A percentile compares a stretch with the other conserved stretches of the same genome.
phyloP scores from a whole-genome alignment of 73 alveolate species.

The Effrenium voratum region DNA sequence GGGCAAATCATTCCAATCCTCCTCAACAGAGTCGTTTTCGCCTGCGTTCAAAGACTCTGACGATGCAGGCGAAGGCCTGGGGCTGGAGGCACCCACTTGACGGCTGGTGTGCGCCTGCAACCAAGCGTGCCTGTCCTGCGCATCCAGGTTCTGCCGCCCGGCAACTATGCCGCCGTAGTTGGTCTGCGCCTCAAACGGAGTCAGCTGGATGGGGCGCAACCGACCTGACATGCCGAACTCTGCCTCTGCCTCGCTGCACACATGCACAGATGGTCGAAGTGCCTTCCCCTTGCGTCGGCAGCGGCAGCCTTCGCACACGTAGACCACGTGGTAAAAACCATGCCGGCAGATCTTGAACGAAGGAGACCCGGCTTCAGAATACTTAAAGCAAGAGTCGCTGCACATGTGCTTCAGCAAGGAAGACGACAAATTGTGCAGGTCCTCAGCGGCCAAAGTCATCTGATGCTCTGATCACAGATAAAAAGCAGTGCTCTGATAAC shows the following conservation, averaged over 20 bases:
- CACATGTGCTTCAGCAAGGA: neutral
- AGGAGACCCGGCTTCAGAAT: neutral
- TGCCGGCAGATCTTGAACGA: slow-evolving; percentile 1
- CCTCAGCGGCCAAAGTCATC: neutral
- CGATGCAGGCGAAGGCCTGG: no score
- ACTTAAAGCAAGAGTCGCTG: neutral
- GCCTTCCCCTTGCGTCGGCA: slow-evolving; percentile 23
- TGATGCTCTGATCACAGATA: no score
- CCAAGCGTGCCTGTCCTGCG: slow-evolving; percentile 44
- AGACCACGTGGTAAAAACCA: slow-evolving; percentile 32
- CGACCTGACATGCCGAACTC: slow-evolving; percentile 42
- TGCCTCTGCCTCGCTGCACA: neutral
- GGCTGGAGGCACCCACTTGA: no score
- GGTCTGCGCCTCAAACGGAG: slow-evolving; percentile 40
- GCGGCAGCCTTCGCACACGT: neutral
- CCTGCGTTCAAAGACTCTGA: no score
- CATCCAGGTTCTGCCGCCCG: slow-evolving; percentile 22
- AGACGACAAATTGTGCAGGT: neutral
- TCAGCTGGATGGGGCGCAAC: slow-evolving; percentile 27
- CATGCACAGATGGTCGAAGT: neutral
- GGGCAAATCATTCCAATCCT: no score
- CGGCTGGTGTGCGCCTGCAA: no score
- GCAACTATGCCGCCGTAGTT: slow-evolving; percentile 11
- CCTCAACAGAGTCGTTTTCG: no score
- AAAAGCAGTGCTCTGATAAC: no score